A percentile compares a stretch with the other conserved stretches of the same genome.
phyloP scores from a whole-genome alignment of 179 eudicot genomes.

The Silene coronaria region DNA sequence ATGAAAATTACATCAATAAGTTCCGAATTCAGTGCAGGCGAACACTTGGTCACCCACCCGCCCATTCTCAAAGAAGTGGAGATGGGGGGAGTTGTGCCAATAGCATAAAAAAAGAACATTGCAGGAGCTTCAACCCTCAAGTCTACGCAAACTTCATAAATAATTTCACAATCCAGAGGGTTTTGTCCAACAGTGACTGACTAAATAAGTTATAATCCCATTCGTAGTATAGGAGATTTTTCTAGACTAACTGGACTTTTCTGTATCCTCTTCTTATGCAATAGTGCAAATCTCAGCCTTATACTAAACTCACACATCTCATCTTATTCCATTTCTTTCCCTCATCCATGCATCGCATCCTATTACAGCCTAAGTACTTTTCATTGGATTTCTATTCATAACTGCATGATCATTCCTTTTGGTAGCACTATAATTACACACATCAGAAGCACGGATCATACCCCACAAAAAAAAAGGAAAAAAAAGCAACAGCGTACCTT shows the following conservation, averaged over 20 bases:
- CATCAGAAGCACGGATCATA: background rate
- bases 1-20: constrained; percentile 1
- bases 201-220: background rate
- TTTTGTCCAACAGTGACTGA: background rate
- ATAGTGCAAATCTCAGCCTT: background rate
- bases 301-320: background rate
- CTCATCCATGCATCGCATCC: background rate
- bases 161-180: background rate
- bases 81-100: background rate
- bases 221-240: background rate
- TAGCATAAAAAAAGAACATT: background rate
- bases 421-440: background rate
- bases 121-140: background rate
- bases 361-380: background rate
- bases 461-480: background rate
- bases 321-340: background rate
- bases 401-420: background rate
- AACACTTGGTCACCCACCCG: background rate
- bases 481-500: constrained; percentile 44
- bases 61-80: background rate
- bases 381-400: background rate
- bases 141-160: background rate
- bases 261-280: background rate
- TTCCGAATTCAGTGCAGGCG: background rate
- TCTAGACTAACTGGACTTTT: background rate